These are phyloP conservation scores for Rhodosporidiobolus sp. DNA, from an alignment of 768 basidiomycete species.

Conservation along the genomic window DNA sequence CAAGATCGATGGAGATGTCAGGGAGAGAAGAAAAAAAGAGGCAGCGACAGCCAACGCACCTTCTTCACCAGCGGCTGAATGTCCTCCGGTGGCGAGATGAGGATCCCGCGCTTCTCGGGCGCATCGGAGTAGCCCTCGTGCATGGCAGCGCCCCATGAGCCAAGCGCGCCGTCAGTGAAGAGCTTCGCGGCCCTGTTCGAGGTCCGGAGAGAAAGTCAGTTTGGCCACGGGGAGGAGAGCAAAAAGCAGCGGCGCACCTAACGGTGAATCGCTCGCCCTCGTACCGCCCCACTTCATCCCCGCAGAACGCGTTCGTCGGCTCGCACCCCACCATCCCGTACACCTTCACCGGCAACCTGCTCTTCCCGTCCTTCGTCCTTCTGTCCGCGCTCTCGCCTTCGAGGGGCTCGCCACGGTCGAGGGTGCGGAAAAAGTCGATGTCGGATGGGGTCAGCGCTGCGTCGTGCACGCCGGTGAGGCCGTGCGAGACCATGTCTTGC, in stretches of 20 bases:
- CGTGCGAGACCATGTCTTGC: conserved; percentile 67
- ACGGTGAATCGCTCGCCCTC: conserved; percentile 63
- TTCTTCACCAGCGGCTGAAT: conserved; percentile 62
- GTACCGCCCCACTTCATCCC: conserved; percentile 62
- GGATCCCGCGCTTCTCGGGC: conserved; percentile 65
- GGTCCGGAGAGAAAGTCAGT: conserved; percentile 37
- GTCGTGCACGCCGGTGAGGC: conserved; percentile 84
- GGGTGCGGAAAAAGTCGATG: conserved; percentile 65
- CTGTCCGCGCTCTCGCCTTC: not conserved
- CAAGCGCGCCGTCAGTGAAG: conserved; percentile 80
- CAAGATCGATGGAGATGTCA: not conserved
- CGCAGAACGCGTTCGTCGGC: conserved; percentile 61
- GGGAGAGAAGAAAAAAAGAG: conserved; percentile 8
- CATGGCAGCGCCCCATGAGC: conserved; percentile 88
- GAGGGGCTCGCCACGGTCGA: conserved; percentile 10
- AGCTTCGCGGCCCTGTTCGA: conserved; percentile 63
- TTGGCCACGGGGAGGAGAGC: not conserved
- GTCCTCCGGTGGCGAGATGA: conserved; percentile 60
- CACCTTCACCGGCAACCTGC: conserved; percentile 62
- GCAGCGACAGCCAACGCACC: conserved; percentile 30
- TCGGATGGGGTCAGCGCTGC: conserved; percentile 58
- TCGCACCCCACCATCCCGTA: conserved; percentile 47
- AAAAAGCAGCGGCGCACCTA: conserved; percentile 32
- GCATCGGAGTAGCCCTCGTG: conserved; percentile 65
- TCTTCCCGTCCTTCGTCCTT: conserved; percentile 33